Evolutionary conservation across 1,284 basidiomycete species (phyloP).

Genomic region (Exobasidium cylindrosporum): DNA sequence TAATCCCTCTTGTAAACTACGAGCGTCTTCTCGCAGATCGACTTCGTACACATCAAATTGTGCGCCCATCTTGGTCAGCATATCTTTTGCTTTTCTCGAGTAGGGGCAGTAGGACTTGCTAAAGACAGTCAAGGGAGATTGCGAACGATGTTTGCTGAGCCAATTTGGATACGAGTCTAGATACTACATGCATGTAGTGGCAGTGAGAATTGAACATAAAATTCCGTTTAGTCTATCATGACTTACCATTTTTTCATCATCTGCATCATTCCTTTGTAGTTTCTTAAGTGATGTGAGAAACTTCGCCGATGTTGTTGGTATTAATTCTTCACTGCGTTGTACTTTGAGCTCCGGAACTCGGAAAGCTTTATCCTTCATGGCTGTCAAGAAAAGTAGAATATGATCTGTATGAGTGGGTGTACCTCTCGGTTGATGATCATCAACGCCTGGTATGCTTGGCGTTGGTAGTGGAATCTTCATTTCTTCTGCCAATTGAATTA

Average conservation of each 20-base stretch:
- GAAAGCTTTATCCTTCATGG: neutral
- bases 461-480: neutral
- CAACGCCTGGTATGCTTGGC: too few species aligned
- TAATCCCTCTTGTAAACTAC: neutral
- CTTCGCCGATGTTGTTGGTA: neutral
- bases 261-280: neutral
- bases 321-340: neutral
- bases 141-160: constrained; percentile 15
- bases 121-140: constrained; percentile 21
- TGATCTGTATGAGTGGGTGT: constrained; percentile 1
- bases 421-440: neutral
- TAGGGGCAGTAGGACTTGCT: constrained; percentile 29
- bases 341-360: neutral
- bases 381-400: constrained; percentile 3
- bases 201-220: neutral
- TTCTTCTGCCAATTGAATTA: neutral
- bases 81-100: constrained; percentile 21
- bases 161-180: constrained; percentile 12
- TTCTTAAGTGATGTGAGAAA: neutral
- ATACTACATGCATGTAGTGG: neutral
- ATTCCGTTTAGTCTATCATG: neutral
- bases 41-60: constrained; percentile 19
- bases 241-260: neutral
- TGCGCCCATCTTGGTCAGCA: constrained; percentile 16
- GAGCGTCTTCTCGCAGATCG: constrained; percentile 15